A percentile compares a stretch with the other conserved stretches of the same genome.
Conservation (phyloP, 192 early-diverging fungal species). For the Chytriomyces sp. region DNA sequence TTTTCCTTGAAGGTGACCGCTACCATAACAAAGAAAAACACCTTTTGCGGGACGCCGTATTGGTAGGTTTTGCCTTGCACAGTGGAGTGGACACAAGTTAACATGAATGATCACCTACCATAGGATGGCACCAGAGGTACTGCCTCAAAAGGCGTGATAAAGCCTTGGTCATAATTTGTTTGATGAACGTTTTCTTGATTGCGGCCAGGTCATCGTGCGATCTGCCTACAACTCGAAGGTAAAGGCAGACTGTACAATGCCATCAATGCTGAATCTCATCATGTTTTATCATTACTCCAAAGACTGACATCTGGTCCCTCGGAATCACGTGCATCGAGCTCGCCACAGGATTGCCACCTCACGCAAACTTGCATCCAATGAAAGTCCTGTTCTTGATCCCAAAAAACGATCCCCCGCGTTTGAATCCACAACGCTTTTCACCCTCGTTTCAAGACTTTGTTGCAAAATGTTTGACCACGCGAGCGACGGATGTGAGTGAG, state of each 20-base stretch:
- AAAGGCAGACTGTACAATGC: not conserved
- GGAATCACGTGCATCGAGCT: slow-evolving; percentile 98
- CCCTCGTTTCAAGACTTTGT: slow-evolving; percentile 91
- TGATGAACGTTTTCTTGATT: not conserved
- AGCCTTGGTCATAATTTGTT: not conserved
- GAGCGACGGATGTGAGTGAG: slow-evolving; percentile 22
- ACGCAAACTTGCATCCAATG: slow-evolving; percentile 48
- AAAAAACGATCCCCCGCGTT: slow-evolving; percentile 84
- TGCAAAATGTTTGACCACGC: slow-evolving; percentile 73
- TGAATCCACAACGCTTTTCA: slow-evolving; percentile 73
- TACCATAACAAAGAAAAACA: slow-evolving; percentile 92
- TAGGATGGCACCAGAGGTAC: slow-evolving; percentile 22
- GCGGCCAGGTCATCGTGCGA: slow-evolving; percentile 6
- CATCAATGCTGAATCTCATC: not conserved
- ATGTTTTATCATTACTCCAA: not conserved
- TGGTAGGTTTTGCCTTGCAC: slow-evolving; percentile 50
- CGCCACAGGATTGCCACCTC: slow-evolving; percentile 62
- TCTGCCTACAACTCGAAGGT: slow-evolving; percentile 25
- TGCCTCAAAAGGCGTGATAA: not conserved
- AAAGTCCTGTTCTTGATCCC: slow-evolving; percentile 86
- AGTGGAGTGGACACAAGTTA: not conserved
- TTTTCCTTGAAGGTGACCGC: slow-evolving; percentile 66
- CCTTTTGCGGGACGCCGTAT: slow-evolving; percentile 97
- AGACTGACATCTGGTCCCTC: slow-evolving; percentile 97
- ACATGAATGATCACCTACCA: not conserved